Percentiles rank a stretch among this genome's conserved stretches.
These are phyloP conservation scores for Sisymbrium irio DNA, from an alignment of 345 rosid species.

Conservation along the genomic window DNA sequence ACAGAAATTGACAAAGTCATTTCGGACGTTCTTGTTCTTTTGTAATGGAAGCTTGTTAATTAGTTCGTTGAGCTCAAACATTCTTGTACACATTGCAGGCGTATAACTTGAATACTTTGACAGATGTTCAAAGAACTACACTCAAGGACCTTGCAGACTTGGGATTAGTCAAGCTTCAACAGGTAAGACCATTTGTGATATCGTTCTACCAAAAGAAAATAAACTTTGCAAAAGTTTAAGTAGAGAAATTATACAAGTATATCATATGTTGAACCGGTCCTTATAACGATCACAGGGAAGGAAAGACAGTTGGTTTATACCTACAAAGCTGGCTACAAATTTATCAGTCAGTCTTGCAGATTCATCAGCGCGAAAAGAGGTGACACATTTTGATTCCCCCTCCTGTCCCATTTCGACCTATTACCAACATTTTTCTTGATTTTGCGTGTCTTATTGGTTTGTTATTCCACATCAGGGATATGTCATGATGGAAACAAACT, in stretches of 20 bases:
- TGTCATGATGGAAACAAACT: constrained; percentile 92
- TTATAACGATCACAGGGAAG: constrained; percentile 59
- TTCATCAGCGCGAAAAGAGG: constrained; percentile 85
- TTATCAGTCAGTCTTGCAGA: constrained; percentile 87
- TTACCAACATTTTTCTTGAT: constrained; percentile 5
- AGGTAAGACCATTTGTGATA: constrained; percentile 49
- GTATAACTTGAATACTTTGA: constrained; percentile 76
- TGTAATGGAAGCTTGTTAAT: constrained; percentile 8
- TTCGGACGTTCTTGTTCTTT: not conserved
- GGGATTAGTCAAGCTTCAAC: constrained; percentile 96
- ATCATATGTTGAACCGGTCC: not conserved
- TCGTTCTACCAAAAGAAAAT: constrained; percentile 2
- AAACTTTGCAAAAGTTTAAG: not conserved
- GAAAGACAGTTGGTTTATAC: constrained; percentile 95
- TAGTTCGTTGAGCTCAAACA: not conserved
- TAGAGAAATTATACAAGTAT: constrained; percentile 5
- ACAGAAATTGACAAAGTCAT: not conserved
- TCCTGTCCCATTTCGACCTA: not conserved
- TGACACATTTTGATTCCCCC: constrained; percentile 17
- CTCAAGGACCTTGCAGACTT: constrained; percentile 92
- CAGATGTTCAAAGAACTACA: constrained; percentile 60
- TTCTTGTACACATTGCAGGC: constrained; percentile 47
- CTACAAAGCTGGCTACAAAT: constrained; percentile 88
- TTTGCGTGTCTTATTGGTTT: constrained; percentile 1
- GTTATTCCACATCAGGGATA: constrained; percentile 57